A percentile compares a stretch with the other conserved stretches of the same genome.
Evolutionary conservation across 108 stramenopile genomes (phyloP).

Genomic region (Cyclotella cryptica): DNA sequence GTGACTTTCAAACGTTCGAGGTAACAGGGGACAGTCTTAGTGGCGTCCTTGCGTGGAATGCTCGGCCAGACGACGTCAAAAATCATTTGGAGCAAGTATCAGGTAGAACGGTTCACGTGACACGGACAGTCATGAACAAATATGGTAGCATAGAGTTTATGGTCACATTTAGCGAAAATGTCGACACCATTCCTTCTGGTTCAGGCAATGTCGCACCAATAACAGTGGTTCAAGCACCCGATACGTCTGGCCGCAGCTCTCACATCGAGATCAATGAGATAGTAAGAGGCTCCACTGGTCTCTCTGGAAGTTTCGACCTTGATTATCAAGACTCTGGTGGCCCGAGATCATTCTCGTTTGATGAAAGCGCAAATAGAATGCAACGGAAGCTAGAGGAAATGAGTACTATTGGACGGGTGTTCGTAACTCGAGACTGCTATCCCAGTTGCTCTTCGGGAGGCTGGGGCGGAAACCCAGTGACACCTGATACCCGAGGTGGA

Average conservation of each 20-base stretch:
- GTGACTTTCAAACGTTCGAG: slow-evolving; percentile 55
- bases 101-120: slow-evolving; percentile 65
- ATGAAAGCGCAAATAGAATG: slow-evolving; percentile 65
- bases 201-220: slow-evolving; percentile 69
- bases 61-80: slow-evolving; percentile 43
- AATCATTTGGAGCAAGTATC: slow-evolving; percentile 44
- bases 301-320: slow-evolving; percentile 69
- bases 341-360: slow-evolving; percentile 56
- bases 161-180: slow-evolving; percentile 69
- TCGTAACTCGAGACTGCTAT: slow-evolving; percentile 66
- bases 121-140: slow-evolving; percentile 70
- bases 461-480: slow-evolving; percentile 75
- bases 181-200: slow-evolving; percentile 68
- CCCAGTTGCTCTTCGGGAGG: slow-evolving; percentile 69
- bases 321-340: slow-evolving; percentile 55
- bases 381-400: slow-evolving; percentile 77
- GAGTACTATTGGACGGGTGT: slow-evolving; percentile 68
- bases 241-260: slow-evolving; percentile 45
- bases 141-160: slow-evolving; percentile 78
- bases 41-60: slow-evolving; percentile 66
- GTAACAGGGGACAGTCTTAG: slow-evolving; percentile 46
- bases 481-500: slow-evolving; percentile 69
- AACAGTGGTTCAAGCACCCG: slow-evolving; percentile 54
- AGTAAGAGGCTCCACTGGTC: slow-evolving; percentile 64
- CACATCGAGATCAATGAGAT: slow-evolving; percentile 64